These are phyloP conservation scores for Malus orientalis DNA, from an alignment of 306 rosid species.

Conservation along the genomic window DNA sequence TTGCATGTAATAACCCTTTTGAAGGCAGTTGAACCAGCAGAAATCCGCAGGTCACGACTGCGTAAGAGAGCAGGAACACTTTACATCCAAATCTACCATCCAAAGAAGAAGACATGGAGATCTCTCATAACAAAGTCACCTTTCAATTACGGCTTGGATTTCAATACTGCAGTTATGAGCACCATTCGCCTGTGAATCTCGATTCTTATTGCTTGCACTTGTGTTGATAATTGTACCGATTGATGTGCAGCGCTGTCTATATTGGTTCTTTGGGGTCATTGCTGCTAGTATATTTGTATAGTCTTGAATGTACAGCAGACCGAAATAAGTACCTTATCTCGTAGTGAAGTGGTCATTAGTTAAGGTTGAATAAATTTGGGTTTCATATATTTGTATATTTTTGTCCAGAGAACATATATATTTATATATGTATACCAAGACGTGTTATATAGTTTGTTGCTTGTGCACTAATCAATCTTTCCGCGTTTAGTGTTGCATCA, in stretches of 20 bases:
- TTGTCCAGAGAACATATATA: neutral
- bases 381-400: neutral
- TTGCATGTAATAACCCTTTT: conserved; percentile 48
- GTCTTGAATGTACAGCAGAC: neutral
- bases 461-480: too few species aligned
- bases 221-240: conserved; percentile 13
- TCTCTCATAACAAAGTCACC: conserved; percentile 52
- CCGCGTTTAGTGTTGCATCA: too few species aligned
- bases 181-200: conserved; percentile 48
- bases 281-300: conserved; percentile 11
- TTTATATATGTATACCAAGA: neutral
- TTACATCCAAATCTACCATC: conserved; percentile 72
- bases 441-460: neutral
- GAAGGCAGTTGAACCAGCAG: conserved; percentile 24
- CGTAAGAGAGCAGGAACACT: conserved; percentile 48
- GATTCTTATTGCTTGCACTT: conserved; percentile 7
- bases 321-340: neutral
- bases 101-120: conserved; percentile 73
- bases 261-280: neutral
- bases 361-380: neutral
- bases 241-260: conserved; percentile 16
- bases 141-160: conserved; percentile 43
- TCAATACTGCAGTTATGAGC: conserved; percentile 55
- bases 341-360: neutral
- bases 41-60: conserved; percentile 42